Conservation (phyloP, 306 rosid genomes). For the Astragalus glycyphyllos region DNA sequence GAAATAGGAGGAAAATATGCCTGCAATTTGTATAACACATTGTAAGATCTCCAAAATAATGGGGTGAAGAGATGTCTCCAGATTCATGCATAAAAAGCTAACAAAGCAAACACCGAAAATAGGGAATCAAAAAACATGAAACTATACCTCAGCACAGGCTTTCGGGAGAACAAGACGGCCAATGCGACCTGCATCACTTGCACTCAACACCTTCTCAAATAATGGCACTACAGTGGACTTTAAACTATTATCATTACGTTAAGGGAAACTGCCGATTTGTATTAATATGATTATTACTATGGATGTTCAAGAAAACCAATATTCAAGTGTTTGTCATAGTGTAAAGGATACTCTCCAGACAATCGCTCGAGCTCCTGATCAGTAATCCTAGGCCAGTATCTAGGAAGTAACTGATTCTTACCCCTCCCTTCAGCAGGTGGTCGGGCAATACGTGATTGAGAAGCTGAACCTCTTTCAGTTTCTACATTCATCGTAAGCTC, state of each 20-base stretch:
- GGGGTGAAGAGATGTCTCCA: conserved; percentile 15
- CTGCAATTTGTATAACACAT: conserved; percentile 56
- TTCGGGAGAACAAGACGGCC: conserved; percentile 99
- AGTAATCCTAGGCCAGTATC: conserved; percentile 98
- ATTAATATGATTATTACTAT: no score
- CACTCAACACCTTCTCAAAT: conserved; percentile 96
- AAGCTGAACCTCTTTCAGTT: conserved; percentile 55
- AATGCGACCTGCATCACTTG: conserved; percentile 99
- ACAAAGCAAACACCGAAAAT: conserved; percentile 18
- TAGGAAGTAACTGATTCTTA: conserved; percentile 91
- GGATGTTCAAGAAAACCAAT: conserved; percentile 16
- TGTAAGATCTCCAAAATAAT: conserved; percentile 38
- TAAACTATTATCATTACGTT: conserved; percentile 66
- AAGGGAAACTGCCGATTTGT: conserved; percentile 70
- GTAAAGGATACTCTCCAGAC: conserved; percentile 95
- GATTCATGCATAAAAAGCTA: conserved; percentile 3
- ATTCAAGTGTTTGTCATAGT: neutral
- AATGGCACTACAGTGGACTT: conserved; percentile 92
- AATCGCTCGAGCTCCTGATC: conserved; percentile 91
- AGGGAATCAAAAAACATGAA: conserved; percentile 29
- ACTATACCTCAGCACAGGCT: conserved; percentile 96
- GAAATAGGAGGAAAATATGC: conserved; percentile 90
- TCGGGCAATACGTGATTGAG: conserved; percentile 77
- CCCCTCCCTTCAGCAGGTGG: conserved; percentile 97
- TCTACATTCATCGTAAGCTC: conserved; percentile 53